Base-by-base conservation (phyloP, 2,329 filamentous ascomycete genomes). In the Shiraia bambusicola region DNA sequence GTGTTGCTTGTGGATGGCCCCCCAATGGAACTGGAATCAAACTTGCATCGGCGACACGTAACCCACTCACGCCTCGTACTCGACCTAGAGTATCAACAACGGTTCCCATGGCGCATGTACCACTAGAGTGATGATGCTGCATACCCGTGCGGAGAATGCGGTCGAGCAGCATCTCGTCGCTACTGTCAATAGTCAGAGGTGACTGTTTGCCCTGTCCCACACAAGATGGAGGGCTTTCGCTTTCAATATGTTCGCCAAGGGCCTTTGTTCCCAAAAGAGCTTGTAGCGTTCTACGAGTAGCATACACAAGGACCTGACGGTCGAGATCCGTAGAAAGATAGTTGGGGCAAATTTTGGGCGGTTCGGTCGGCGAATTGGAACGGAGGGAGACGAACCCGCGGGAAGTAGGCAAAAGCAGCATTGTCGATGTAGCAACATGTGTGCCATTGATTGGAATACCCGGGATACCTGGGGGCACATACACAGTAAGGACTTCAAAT, bases 391-490 rank as follows among this genome's bases (percentile, higher is more conserved):
- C 30, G 12, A 14, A 48, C 7, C 54, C 54, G n/a, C 54, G 48
- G 14, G 43, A 48, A 5, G 47, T 53, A 8, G 54, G 52, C 11
- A 42, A 31, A 2, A 47, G 28, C 8, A 42, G 34, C 38, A 47
- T 34, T 3, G 33, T 45, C 30, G 42, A 37, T 33, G 40, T 45
- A 13, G 47, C 36, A 28, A 58, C 51, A 26, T 48, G 39, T 13
- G 37, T 50, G 2, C 54, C 54, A 35, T 58, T 52, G n/a, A 41
- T 11, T 2, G 50, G 48, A 37, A 50, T 42, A 15, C 41, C 44
- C 11, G 45, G 41, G 3, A 45, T 45, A 15, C 36, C 42, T 26
- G 43, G 37, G 3, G 50, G 40, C 1, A 45, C 43, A 35, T 53
- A 52, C 12, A 42, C 28, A 16, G 26, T 27, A 4, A 49, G 14